Conservation (phyloP, 2,329 filamentous ascomycete genomes). For the Ascochyta fabae region DNA sequence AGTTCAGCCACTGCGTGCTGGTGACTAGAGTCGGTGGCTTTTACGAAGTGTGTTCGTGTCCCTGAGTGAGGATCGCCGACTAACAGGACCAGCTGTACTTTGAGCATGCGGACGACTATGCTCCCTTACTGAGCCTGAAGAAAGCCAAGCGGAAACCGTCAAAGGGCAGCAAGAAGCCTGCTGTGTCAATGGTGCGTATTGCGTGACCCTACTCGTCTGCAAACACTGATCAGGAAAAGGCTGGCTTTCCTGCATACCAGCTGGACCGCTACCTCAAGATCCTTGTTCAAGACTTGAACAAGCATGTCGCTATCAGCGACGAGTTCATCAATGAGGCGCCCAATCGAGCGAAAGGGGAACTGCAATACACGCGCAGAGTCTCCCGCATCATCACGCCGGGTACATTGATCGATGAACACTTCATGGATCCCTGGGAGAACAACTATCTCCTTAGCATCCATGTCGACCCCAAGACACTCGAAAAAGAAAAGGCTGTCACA, state of each 20-base stretch:
- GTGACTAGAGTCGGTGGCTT: slow-evolving; percentile 93
- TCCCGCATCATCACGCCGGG: slow-evolving; percentile 90
- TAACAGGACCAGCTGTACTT: slow-evolving; percentile 72
- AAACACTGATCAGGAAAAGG: slow-evolving; percentile 56
- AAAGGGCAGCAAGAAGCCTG: slow-evolving; percentile 60
- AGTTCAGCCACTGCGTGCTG: slow-evolving; percentile 88
- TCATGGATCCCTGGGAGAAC: slow-evolving; percentile 91
- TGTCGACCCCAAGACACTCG: slow-evolving; percentile 51
- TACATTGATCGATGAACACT: slow-evolving; percentile 95
- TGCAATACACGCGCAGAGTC: slow-evolving; percentile 85
- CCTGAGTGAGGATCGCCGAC: slow-evolving; percentile 8
- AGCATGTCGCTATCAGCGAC: slow-evolving; percentile 92
- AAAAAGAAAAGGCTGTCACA: slow-evolving; percentile 31
- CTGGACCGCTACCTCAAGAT: slow-evolving; percentile 91
- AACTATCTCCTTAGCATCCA: slow-evolving; percentile 90
- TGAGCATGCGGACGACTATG: slow-evolving; percentile 89
- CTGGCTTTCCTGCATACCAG: slow-evolving; percentile 92
- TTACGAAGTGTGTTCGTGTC: slow-evolving; percentile 69
- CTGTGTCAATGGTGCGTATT: slow-evolving; percentile 77
- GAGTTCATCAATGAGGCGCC: slow-evolving; percentile 80
- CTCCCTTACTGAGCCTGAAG: slow-evolving; percentile 85
- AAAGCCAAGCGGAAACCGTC: slow-evolving; percentile 76
- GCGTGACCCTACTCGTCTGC: background rate
- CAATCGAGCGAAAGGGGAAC: slow-evolving; percentile 75
- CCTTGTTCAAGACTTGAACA: slow-evolving; percentile 87